Conservation (phyloP, 2,329 filamentous ascomycete species). For the Chaetomium olivaceum region DNA sequence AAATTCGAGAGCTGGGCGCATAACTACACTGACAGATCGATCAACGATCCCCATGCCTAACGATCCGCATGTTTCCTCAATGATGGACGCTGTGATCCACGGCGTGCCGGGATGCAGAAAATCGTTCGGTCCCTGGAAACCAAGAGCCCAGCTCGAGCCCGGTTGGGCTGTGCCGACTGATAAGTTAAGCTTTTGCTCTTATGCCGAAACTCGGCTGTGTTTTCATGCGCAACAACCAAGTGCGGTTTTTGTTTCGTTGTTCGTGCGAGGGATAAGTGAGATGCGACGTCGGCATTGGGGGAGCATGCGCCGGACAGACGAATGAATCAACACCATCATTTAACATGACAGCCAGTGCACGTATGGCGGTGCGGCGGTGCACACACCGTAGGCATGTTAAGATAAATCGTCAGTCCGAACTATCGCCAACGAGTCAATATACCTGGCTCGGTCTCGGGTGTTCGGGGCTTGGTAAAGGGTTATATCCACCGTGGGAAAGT, state of each 20-base stretch:
- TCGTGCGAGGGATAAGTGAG: background rate
- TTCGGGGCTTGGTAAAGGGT: background rate
- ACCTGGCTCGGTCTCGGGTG: background rate
- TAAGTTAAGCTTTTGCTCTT: background rate
- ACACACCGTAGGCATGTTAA: no score
- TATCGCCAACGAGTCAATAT: background rate
- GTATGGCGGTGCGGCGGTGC: no score
- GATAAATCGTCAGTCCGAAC: no score
- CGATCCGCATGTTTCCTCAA: slow-evolving; percentile 16
- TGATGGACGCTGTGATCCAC: slow-evolving; percentile 22
- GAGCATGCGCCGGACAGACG: background rate
- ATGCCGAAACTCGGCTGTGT: slow-evolving; percentile 22
- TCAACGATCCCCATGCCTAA: background rate
- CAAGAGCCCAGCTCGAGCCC: slow-evolving; percentile 25
- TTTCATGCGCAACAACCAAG: slow-evolving; percentile 19
- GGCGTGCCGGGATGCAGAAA: slow-evolving; percentile 16
- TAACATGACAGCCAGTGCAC: background rate
- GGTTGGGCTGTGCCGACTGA: slow-evolving; percentile 27
- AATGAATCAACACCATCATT: background rate
- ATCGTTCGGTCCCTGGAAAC: slow-evolving; percentile 11
- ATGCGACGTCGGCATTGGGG: slow-evolving; percentile 1
- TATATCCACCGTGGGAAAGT: background rate
- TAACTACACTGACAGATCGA: slow-evolving; percentile 9
- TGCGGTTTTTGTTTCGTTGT: slow-evolving; percentile 25
- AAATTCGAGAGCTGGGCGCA: background rate